Conservation (phyloP, 305 asterid genomes). For the Fraxinus angustifolia region DNA sequence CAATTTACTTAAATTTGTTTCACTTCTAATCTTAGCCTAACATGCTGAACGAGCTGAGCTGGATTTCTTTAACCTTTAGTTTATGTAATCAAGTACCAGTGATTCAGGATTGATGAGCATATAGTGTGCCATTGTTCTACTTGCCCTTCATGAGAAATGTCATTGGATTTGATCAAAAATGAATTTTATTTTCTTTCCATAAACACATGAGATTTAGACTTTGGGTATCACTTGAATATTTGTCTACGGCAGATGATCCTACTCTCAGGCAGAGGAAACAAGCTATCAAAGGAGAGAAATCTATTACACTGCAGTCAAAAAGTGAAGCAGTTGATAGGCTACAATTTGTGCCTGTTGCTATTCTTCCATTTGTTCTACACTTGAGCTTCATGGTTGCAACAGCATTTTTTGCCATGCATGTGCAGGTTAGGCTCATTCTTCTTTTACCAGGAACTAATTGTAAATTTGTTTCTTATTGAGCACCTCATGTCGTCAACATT, state of each 20-base stretch:
- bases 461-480: neutral
- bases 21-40: neutral
- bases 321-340: constrained; percentile 27
- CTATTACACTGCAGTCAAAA: constrained; percentile 30
- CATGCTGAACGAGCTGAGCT: neutral
- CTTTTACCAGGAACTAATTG: neutral
- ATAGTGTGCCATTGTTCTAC: neutral
- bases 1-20: neutral
- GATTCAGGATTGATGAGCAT: neutral
- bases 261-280: constrained; percentile 42
- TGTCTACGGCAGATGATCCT: constrained; percentile 28
- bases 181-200: neutral
- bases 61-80: neutral
- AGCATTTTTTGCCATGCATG: constrained; percentile 89
- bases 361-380: constrained; percentile 80
- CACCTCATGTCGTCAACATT: neutral
- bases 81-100: neutral
- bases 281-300: constrained; percentile 25
- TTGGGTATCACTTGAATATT: constrained; percentile 22
- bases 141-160: neutral
- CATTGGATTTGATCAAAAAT: neutral
- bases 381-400: constrained; percentile 79
- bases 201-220: neutral
- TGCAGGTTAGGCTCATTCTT: constrained; percentile 57
- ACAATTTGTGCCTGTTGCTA: constrained; percentile 40